Base-by-base conservation (phyloP, 2,329 filamentous ascomycete genomes). In the Corynespora cassiicola region DNA sequence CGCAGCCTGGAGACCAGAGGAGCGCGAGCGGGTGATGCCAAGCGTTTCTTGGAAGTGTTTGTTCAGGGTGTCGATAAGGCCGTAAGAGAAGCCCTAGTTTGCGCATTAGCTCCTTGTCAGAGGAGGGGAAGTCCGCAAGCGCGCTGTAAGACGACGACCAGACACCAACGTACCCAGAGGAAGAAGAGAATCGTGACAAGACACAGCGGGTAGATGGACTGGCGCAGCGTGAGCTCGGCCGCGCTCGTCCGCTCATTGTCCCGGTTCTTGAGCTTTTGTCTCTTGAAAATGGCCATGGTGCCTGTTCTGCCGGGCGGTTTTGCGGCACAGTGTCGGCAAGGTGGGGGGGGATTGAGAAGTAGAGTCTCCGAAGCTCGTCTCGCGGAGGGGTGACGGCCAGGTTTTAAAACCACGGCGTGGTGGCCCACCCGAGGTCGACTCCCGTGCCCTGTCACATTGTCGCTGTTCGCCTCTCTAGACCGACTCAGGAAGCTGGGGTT, bases 141-240 rank as follows among this genome's bases (percentile, higher is more conserved):
- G 20, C 25, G 10, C 27, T 7, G 23, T 3, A 28, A 4, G 9
- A 6, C 6, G 15, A 19, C 18, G 14, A 3, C 12, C 18, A 25
- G 17, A 11, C 15, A 10, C 12, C 24, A 27, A 29, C 63, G 27
- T 61, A 73, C 79, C 81, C 81, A 84, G 15, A 86, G 74, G 61
- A 85, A 84, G 69, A 85, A 85, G 1, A 85, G 66, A 31, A 83
- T 70, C 0, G 81, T 85, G 34, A 88, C 85, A 4, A 90, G 75
- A 37, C 73, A 72, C 29, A 88, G 75, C 3, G 86, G 86, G 51
- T 79, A 79, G 36, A 89, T 74, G 9, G 85, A 88, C 56, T 87
- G 76, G 35, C 82, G 74, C 19, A 88, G 62, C 0, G 84, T 87
- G 46, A 89, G 71, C 63, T 86, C 76, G n/a, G 78, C 74, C 14